phyloP scores from a whole-genome alignment of 2,329 filamentous ascomycete species.

The Emmonsiellopsis sp. region DNA sequence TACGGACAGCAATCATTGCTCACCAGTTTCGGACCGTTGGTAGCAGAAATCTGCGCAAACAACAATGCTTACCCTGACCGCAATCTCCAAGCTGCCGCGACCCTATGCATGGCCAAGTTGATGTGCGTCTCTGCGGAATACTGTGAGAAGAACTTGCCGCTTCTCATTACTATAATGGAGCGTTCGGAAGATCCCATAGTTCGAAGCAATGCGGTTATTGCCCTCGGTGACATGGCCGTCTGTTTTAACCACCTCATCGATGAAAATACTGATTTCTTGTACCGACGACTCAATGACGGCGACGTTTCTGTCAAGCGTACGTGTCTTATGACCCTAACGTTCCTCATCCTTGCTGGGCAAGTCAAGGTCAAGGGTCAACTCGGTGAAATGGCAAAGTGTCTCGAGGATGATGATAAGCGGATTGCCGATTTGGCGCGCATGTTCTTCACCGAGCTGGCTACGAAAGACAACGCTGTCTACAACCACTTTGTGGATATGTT shows the following conservation, averaged over 20 bases:
- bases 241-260: conserved; percentile 99
- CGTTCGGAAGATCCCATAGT: conserved; percentile 86
- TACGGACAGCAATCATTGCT: conserved; percentile 77
- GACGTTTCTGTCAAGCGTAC: conserved; percentile 91
- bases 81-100: conserved; percentile 84
- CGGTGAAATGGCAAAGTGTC: conserved; percentile 97
- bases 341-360: conserved; percentile 91
- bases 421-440: conserved; percentile 90
- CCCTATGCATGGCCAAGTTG: conserved; percentile 88
- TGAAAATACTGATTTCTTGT: conserved; percentile 97
- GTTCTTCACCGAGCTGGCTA: conserved; percentile 97
- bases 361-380: conserved; percentile 99
- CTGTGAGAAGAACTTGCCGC: conserved; percentile 82
- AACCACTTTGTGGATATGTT: conserved; percentile 99
- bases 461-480: conserved; percentile 97
- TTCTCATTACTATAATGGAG: conserved; percentile 97
- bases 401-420: conserved; percentile 90
- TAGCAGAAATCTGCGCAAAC: conserved; percentile 87
- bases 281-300: conserved; percentile 79
- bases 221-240: conserved; percentile 96
- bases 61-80: conserved; percentile 87
- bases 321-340: conserved; percentile 96
- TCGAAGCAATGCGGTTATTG: conserved; percentile 91
- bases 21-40: conserved; percentile 82
- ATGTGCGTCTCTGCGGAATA: conserved; percentile 98